Conservation (phyloP, 202 grass and related monocot species). For the Hordeum pubiflorum region DNA sequence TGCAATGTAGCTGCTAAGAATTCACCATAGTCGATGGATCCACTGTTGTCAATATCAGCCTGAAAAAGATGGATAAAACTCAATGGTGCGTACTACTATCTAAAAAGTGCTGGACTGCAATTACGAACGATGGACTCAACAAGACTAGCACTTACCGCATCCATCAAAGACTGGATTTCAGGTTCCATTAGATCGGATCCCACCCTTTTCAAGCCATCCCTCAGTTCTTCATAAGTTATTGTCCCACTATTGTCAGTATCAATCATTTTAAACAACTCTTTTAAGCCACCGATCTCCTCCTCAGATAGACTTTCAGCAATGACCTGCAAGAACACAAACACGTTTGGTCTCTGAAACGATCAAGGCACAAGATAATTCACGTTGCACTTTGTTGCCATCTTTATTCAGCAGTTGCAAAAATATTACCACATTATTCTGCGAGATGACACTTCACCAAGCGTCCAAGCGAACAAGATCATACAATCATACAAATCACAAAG, state of each 20-base stretch:
- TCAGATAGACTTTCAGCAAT: slow-evolving; percentile 93
- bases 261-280: slow-evolving; percentile 89
- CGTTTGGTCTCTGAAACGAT: slow-evolving; percentile 6
- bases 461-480: slow-evolving; percentile 5
- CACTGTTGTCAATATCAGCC: slow-evolving; percentile 86
- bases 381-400: slow-evolving; percentile 12
- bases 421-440: background rate
- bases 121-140: background rate
- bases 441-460: slow-evolving; percentile 1
- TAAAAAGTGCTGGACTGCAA: background rate
- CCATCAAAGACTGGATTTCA: slow-evolving; percentile 84
- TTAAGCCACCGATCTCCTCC: slow-evolving; percentile 90
- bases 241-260: slow-evolving; percentile 91
- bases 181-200: slow-evolving; percentile 80
- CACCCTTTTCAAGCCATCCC: slow-evolving; percentile 66
- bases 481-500: background rate
- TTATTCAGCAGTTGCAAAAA: slow-evolving; percentile 21
- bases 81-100: background rate
- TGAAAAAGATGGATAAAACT: slow-evolving; percentile 28
- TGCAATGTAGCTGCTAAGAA: slow-evolving; percentile 86
- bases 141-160: slow-evolving; percentile 48
- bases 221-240: slow-evolving; percentile 92
- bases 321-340: slow-evolving; percentile 47
- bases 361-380: slow-evolving; percentile 11
- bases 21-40: slow-evolving; percentile 86